Percentiles rank a stretch among this genome's conserved stretches.
Evolutionary conservation across 441 rosid genomes (phyloP).

Genomic region (Geranium incanum): DNA sequence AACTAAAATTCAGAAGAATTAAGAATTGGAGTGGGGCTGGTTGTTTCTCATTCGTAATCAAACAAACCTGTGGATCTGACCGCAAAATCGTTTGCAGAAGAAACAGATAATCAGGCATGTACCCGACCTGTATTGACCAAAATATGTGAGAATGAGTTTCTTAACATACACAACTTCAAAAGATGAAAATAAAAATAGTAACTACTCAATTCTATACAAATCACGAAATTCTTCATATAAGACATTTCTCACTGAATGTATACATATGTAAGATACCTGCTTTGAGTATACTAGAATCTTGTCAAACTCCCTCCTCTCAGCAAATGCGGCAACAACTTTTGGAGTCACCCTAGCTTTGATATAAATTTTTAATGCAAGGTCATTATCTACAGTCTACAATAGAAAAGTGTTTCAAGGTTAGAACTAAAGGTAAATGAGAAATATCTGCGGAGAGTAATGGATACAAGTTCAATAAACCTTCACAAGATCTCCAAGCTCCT

Average conservation of each 20-base stretch:
- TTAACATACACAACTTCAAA: background rate
- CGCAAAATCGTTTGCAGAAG: constrained; percentile 99
- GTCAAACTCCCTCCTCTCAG: constrained; percentile 99
- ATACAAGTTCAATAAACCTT: constrained; percentile 43
- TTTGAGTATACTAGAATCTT: constrained; percentile 93
- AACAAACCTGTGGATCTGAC: constrained; percentile 85
- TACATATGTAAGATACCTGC: constrained; percentile 49
- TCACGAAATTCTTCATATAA: background rate
- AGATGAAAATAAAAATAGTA: background rate
- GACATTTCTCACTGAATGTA: background rate
- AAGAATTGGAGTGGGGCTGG: background rate
- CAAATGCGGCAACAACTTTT: constrained; percentile 99
- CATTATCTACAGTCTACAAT: constrained; percentile 97
- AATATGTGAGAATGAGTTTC: background rate
- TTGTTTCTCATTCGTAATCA: background rate
- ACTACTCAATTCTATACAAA: background rate
- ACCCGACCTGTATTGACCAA: constrained; percentile 63
- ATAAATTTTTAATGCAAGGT: constrained; percentile 91
- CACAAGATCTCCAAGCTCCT: constrained; percentile 99
- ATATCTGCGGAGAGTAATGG: constrained; percentile 30
- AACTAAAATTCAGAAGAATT: background rate
- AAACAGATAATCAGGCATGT: constrained; percentile 95
- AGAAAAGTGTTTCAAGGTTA: constrained; percentile 10
- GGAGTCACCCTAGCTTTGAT: constrained; percentile 99
- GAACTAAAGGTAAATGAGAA: background rate